Base-by-base conservation (phyloP, 1,284 basidiomycete species). In the Pseudozyma thailandica region DNA sequence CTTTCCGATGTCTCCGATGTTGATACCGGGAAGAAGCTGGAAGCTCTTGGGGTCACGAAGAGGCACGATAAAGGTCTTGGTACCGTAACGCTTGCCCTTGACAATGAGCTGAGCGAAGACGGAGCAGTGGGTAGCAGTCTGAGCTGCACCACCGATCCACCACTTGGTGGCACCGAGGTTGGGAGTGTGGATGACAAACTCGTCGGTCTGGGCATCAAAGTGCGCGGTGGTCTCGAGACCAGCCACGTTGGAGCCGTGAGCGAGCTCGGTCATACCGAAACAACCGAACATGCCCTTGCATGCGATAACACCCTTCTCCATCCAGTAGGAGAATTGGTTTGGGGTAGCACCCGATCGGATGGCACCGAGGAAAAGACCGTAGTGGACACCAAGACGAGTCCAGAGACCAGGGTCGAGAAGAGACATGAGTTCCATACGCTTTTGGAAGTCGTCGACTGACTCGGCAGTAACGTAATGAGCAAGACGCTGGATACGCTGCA, bases 181-280 rank as follows among this genome's bases (percentile, higher is more conserved):
- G 25, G 81, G 81, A 16, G 87, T 88, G 79, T 88, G 86, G 53
- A 88, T 86, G 49, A 88, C 78, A 50, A 87, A 87, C 76, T 87
- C 86, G 81, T 88, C 87, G 3, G 85, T 82, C 48, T 79, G 72
- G 21, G 79, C 78, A 78, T 88, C 87, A 56, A 87, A 87, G 2
- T 86, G 87, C 0, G 87, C 86, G 5, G 86, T 87, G 33, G 87
- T 88, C 78, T 88, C 86, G 48, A 88, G 83, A 13, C 87, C 87
- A 9, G 87, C 87, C 25, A 88, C 87, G 75, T 88, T 88, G 45
- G 84, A 85, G 38, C 86, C 86, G 77, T 86, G 85, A 8, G 83
- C 84, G 12, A 85, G 74, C 77, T 85, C 84, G 25, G 84, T 87
- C 87, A 88, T 88, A 51, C 85, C 86, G 61, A 88, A 87, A 80